phyloP scores from a whole-genome alignment of 2,329 filamentous ascomycete genomes.

The Blumeriella jaapii region DNA sequence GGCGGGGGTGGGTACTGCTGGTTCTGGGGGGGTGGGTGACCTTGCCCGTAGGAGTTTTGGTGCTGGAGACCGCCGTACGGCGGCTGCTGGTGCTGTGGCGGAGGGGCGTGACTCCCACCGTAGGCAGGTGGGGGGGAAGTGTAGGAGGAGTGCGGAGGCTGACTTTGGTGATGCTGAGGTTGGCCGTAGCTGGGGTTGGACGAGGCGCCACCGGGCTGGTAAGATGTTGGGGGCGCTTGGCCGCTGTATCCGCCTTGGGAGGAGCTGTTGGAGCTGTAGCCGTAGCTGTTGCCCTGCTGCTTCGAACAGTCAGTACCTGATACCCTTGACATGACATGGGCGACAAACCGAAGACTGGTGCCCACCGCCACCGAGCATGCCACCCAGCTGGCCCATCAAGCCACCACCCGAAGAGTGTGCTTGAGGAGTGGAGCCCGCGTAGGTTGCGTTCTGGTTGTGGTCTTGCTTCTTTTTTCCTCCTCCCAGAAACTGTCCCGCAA shows the following conservation, averaged over 20 bases:
- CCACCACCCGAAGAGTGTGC: conserved; percentile 23
- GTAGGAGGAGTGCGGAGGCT: conserved; percentile 7
- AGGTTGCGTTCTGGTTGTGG: conserved; percentile 28
- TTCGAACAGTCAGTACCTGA: neutral
- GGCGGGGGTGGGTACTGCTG: conserved; percentile 11
- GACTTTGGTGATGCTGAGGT: conserved; percentile 5
- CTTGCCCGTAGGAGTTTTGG: conserved; percentile 15
- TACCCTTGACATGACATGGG: neutral
- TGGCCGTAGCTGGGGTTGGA: conserved; percentile 9
- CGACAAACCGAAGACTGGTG: conserved; percentile 15
- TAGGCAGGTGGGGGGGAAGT: neutral
- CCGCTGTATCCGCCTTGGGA: conserved; percentile 46
- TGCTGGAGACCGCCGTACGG: conserved; percentile 21
- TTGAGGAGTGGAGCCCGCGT: conserved; percentile 27
- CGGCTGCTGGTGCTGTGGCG: too few species aligned
- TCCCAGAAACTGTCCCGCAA: conserved; percentile 43
- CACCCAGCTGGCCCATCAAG: conserved; percentile 23
- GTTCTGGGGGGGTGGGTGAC: conserved; percentile 11
- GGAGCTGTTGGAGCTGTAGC: conserved; percentile 41
- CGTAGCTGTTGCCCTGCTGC: conserved; percentile 42
- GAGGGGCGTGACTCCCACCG: conserved; percentile 7
- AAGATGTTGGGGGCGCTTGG: conserved; percentile 49
- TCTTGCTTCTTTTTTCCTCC: conserved; percentile 34
- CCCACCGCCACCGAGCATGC: conserved; percentile 22
- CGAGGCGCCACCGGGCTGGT: conserved; percentile 33